Evolutionary conservation across 2,329 filamentous ascomycete genomes (phyloP).

Genomic region (Hypoxylon sp.): DNA sequence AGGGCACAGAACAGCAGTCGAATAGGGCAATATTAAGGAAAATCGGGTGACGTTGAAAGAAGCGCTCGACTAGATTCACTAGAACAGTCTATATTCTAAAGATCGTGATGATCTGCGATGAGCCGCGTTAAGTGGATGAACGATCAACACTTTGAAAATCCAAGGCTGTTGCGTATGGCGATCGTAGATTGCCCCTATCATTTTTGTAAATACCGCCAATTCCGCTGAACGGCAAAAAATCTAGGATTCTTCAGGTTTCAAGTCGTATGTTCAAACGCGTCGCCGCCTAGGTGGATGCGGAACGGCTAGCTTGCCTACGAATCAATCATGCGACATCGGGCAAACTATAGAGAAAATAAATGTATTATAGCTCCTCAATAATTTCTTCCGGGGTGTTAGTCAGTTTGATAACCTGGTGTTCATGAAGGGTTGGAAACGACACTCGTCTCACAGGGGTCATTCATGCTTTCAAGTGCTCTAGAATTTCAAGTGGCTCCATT

Average conservation of each 20-base stretch:
- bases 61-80: conserved; percentile 16
- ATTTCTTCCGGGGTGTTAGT: conserved; percentile 22
- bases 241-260: neutral
- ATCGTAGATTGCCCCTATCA: conserved; percentile 12
- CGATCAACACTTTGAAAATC: conserved; percentile 25
- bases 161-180: conserved; percentile 16
- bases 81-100: conserved; percentile 23
- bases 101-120: conserved; percentile 31
- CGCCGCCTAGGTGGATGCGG: conserved; percentile 3
- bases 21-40: neutral
- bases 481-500: conserved; percentile 21
- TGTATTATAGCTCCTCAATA: conserved; percentile 18
- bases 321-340: conserved; percentile 14
- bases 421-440: conserved; percentile 35
- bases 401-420: conserved; percentile 18
- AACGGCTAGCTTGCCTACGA: conserved; percentile 7
- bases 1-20: neutral
- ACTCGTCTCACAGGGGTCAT: conserved; percentile 38
- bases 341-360: conserved; percentile 12
- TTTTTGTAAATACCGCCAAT: neutral
- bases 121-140: conserved; percentile 25
- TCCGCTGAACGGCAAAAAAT: neutral
- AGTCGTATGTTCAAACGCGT: conserved; percentile 6
- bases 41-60: conserved; percentile 26
- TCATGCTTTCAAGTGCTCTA: conserved; percentile 17